Base-by-base conservation (phyloP, 129 eudicot species). In the Arctium lappa region DNA sequence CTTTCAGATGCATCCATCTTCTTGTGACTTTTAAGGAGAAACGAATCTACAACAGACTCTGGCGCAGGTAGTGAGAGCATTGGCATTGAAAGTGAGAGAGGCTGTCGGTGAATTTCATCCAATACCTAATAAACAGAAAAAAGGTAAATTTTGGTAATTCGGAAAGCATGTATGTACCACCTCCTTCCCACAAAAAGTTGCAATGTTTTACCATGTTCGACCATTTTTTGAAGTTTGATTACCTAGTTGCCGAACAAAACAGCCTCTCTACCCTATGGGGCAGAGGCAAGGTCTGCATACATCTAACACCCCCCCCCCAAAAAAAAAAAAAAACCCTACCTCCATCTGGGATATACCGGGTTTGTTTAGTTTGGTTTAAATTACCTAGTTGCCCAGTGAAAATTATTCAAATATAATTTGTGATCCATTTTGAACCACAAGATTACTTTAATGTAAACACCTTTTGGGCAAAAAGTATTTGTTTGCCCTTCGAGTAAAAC, bases 21-120 rank as follows among this genome's bases (percentile, higher is more conserved):
- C 74, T 85, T 82, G 89, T 91, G 87, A 85, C 75, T 81, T 88
- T 86, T 87, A 76, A 94, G 81, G 32, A 93, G 98, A 85, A 94
- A 88, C 12, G 93, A 85, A 79, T 94, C 94, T 12, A 94, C 97
- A 85, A 90, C 88, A 72, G 97, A 85, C 73, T 92, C 98, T 0
- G 97, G 97, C 1, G 98, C 98, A 18, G 97, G 94, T 22, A 85
- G 77, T 3, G 95, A 88, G 42, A 89, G 92, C 81, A 89, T 82
- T 2, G 97, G 90, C 78, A 88, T 84, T 48, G 97, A 91, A 84
- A 92, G 84, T 40, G 97, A 90, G 18, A 88, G 46, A 36, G 98
- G 92, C 63, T 90, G 98, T 60, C 90, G 89, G 72, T 91, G 97
- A 75, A 94, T 89, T 84, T 91, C 98, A 87, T 94, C 98, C 91